Evolutionary conservation across 345 rosid species (phyloP).

Genomic region (Cardamine chenopodiifolia): DNA sequence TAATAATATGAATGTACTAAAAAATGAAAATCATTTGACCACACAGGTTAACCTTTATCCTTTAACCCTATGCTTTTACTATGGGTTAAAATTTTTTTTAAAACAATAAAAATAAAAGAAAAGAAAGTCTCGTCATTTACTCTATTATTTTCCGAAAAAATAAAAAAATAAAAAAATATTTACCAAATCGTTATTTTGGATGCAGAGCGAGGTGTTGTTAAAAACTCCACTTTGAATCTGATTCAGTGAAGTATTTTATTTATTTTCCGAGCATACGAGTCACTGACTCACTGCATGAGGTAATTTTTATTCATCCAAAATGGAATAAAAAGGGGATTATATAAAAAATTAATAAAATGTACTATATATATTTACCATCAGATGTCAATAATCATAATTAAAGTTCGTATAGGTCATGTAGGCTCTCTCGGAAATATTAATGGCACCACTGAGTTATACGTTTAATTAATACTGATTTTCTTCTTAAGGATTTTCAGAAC

Average conservation of each 20-base stretch:
- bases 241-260: constrained; percentile 30
- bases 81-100: neutral
- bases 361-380: neutral
- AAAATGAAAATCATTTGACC: neutral
- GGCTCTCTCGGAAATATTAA: neutral
- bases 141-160: neutral
- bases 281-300: constrained; percentile 23
- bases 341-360: neutral
- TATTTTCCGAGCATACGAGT: neutral
- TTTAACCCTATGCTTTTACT: neutral
- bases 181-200: too few relatives aligned
- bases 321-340: constrained; percentile 19
- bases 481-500: neutral
- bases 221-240: constrained; percentile 33
- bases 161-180: neutral
- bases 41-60: neutral
- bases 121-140: neutral
- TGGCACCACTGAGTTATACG: constrained; percentile 6
- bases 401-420: neutral
- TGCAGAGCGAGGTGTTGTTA: too few relatives aligned
- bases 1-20: neutral
- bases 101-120: too few relatives aligned
- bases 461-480: neutral
- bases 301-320: constrained; percentile 18
- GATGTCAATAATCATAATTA: constrained; percentile 5